Evolutionary conservation across 2,329 filamentous ascomycete genomes (phyloP).

Genomic region (Nannizzia gypsea): DNA sequence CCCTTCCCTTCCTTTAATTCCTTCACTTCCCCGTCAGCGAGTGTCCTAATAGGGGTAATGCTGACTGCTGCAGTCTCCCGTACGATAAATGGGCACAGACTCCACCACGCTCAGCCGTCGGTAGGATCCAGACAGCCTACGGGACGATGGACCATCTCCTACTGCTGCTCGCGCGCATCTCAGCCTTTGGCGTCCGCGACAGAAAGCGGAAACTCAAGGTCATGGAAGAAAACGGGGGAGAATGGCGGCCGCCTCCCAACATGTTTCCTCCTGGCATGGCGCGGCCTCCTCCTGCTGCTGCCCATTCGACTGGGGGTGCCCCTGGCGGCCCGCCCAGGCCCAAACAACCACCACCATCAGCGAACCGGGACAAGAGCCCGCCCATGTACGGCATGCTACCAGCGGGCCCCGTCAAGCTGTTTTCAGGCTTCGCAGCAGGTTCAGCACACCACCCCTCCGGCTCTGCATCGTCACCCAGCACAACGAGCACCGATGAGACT

Average conservation of each 20-base stretch:
- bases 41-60: too few species aligned
- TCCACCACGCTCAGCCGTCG: conserved; percentile 69
- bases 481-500: conserved; percentile 32
- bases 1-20: too few species aligned
- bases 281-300: conserved; percentile 12
- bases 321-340: conserved; percentile 8
- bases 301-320: not conserved
- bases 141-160: conserved; percentile 83
- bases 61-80: conserved; percentile 51
- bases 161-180: conserved; percentile 65
- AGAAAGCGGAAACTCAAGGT: conserved; percentile 63
- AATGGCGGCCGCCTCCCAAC: conserved; percentile 44
- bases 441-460: not conserved
- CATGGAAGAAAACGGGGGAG: conserved; percentile 46
- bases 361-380: conserved; percentile 18
- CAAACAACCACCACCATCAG: conserved; percentile 12
- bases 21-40: too few species aligned
- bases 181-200: conserved; percentile 67
- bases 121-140: conserved; percentile 65
- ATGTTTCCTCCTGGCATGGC: conserved; percentile 29
- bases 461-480: conserved; percentile 14
- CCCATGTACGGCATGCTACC: conserved; percentile 42
- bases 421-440: conserved; percentile 43
- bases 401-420: conserved; percentile 32
- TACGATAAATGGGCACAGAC: conserved; percentile 76